These are phyloP conservation scores for Leishmania turanica DNA, from an alignment of 208 protist species.

Conservation along the genomic window DNA sequence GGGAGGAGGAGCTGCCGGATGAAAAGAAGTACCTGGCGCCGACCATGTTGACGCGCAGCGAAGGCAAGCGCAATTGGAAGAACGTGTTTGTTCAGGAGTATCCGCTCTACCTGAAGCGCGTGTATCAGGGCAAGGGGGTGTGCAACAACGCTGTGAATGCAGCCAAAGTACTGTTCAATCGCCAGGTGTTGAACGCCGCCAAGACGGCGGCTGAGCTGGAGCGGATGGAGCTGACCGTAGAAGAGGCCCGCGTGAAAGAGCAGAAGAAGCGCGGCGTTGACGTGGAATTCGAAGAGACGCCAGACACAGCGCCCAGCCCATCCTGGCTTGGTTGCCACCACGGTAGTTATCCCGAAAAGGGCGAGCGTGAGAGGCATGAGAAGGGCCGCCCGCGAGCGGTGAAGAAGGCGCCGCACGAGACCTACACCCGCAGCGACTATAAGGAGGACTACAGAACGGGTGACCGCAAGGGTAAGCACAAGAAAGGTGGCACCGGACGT, in stretches of 20 bases:
- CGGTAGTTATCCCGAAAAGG: slow-evolving; percentile 6
- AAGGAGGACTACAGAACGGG: slow-evolving; percentile 45
- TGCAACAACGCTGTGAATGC: slow-evolving; percentile 66
- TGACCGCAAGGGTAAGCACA: slow-evolving; percentile 70
- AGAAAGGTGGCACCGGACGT: slow-evolving; percentile 57
- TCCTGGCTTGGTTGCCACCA: not conserved
- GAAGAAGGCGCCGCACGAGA: slow-evolving; percentile 16
- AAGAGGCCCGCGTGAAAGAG: slow-evolving; percentile 52
- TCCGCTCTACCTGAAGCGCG: slow-evolving; percentile 56
- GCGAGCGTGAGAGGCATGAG: slow-evolving; percentile 7
- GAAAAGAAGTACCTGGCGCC: slow-evolving; percentile 48
- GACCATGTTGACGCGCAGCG: slow-evolving; percentile 50
- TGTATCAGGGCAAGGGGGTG: slow-evolving; percentile 41
- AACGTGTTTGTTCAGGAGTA: slow-evolving; percentile 73
- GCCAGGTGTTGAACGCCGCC: slow-evolving; percentile 46
- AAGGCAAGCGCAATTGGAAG: slow-evolving; percentile 67
- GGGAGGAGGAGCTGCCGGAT: slow-evolving; percentile 33
- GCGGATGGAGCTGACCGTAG: slow-evolving; percentile 45
- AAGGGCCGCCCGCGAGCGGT: slow-evolving; percentile 19
- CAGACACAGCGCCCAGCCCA: not conserved
- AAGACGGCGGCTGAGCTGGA: slow-evolving; percentile 50
- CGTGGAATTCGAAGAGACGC: slow-evolving; percentile 37
- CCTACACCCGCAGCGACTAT: slow-evolving; percentile 60
- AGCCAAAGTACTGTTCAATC: slow-evolving; percentile 58
- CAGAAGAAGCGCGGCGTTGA: slow-evolving; percentile 40